These are phyloP conservation scores for Przewalskia tangutica DNA, from an alignment of 257 asterid genomes.

Conservation along the genomic window DNA sequence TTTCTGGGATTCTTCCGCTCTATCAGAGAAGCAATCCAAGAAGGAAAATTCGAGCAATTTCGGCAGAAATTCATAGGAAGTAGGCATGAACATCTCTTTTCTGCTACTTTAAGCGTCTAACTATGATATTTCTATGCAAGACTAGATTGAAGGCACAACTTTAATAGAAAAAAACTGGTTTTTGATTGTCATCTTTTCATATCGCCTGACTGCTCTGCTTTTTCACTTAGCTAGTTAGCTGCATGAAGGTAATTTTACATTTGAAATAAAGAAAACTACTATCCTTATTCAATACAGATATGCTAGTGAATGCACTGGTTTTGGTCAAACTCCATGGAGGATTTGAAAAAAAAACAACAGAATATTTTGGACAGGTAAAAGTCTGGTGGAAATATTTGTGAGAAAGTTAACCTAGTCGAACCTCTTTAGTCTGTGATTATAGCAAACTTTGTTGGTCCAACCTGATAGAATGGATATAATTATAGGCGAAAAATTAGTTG, in stretches of 20 bases:
- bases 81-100: conserved; percentile 39
- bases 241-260: not conserved
- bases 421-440: no score
- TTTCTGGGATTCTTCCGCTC: conserved; percentile 71
- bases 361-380: no score
- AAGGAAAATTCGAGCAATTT: conserved; percentile 59
- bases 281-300: no score
- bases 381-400: no score
- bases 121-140: not conserved
- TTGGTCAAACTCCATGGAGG: no score
- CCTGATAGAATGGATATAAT: no score
- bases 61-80: conserved; percentile 39
- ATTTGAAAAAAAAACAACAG: no score
- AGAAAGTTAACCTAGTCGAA: no score
- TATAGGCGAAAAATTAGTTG: no score
- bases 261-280: not conserved
- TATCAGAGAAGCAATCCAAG: conserved; percentile 57
- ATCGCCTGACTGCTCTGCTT: not conserved
- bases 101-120: conserved; percentile 28
- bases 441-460: no score
- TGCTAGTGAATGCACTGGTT: no score
- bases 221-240: not conserved
- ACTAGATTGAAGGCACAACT: not conserved
- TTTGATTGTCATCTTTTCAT: not conserved
- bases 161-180: not conserved